These are phyloP conservation scores for Monosporascus cannonballus DNA, from an alignment of 2,329 filamentous ascomycete species.

Conservation along the genomic window DNA sequence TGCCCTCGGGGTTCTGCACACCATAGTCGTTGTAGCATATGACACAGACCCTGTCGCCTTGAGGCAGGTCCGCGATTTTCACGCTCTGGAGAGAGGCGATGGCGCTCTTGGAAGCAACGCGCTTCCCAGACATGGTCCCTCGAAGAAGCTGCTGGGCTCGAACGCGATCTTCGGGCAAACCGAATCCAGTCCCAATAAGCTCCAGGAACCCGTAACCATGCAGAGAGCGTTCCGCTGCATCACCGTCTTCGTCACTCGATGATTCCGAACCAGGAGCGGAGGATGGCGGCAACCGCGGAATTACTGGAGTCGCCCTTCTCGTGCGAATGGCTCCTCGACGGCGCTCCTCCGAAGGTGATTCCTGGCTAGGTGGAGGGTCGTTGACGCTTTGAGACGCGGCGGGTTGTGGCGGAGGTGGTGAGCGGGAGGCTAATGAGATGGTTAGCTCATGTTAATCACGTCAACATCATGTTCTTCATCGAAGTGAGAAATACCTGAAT, in stretches of 20 bases:
- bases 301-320: slow-evolving; percentile 1
- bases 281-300: slow-evolving; percentile 6
- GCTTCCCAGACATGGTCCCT: slow-evolving; percentile 35
- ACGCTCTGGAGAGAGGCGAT: slow-evolving; percentile 42
- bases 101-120: slow-evolving; percentile 42
- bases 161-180: slow-evolving; percentile 27
- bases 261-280: slow-evolving; percentile 6
- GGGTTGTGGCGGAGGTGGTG: slow-evolving; percentile 7
- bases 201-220: neutral
- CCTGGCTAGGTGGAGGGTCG: neutral
- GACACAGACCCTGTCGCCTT: slow-evolving; percentile 47
- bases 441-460: neutral
- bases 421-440: slow-evolving; percentile 3
- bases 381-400: neutral
- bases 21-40: slow-evolving; percentile 62
- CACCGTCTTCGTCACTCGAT: slow-evolving; percentile 12
- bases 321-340: slow-evolving; percentile 2
- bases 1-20: slow-evolving; percentile 49
- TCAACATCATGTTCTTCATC: neutral
- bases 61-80: slow-evolving; percentile 35
- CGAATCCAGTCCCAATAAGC: neutral
- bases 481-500: slow-evolving; percentile 7
- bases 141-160: slow-evolving; percentile 41
- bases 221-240: neutral
- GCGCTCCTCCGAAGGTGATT: neutral